These are phyloP conservation scores for Pontederia crassipes DNA, from an alignment of 176 grass and related monocot genomes.

Conservation along the genomic window DNA sequence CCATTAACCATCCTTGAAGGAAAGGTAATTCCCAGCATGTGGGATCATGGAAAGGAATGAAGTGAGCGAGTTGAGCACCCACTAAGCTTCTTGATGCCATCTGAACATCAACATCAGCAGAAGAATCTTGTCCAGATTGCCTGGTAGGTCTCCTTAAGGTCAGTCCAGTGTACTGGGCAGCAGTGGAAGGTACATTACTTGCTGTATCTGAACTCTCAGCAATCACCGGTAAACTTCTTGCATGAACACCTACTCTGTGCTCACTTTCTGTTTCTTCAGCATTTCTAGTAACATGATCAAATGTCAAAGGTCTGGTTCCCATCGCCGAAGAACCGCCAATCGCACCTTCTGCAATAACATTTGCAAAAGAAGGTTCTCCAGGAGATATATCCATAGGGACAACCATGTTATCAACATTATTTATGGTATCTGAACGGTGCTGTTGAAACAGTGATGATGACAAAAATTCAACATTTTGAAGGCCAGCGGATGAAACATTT, in stretches of 20 bases:
- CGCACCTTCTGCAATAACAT: constrained; percentile 17
- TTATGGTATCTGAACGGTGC: constrained; percentile 31
- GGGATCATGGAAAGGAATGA: constrained; percentile 42
- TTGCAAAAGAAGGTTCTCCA: constrained; percentile 42
- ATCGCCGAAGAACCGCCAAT: constrained; percentile 5
- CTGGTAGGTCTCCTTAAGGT: constrained; percentile 22
- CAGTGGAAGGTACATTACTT: constrained; percentile 20
- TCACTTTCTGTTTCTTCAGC: constrained; percentile 8
- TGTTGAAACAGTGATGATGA: constrained; percentile 18
- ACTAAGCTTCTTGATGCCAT: constrained; percentile 77
- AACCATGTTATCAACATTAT: constrained; percentile 26
- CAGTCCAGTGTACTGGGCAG: constrained; percentile 20
- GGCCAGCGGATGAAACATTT: constrained; percentile 25
- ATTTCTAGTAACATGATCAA: neutral
- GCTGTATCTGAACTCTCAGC: constrained; percentile 24
- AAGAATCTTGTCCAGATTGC: constrained; percentile 23
- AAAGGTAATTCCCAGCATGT: constrained; percentile 87
- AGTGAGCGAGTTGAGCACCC: constrained; percentile 39
- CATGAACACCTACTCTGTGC: constrained; percentile 20
- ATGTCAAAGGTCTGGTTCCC: constrained; percentile 16
- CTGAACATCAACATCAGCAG: constrained; percentile 50
- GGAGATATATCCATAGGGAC: constrained; percentile 78
- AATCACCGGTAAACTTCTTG: constrained; percentile 22
- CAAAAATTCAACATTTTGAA: constrained; percentile 33
- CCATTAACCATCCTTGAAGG: constrained; percentile 82